Evolutionary conservation across 768 basidiomycete species (phyloP).

Genomic region (Suillus subaureus): DNA sequence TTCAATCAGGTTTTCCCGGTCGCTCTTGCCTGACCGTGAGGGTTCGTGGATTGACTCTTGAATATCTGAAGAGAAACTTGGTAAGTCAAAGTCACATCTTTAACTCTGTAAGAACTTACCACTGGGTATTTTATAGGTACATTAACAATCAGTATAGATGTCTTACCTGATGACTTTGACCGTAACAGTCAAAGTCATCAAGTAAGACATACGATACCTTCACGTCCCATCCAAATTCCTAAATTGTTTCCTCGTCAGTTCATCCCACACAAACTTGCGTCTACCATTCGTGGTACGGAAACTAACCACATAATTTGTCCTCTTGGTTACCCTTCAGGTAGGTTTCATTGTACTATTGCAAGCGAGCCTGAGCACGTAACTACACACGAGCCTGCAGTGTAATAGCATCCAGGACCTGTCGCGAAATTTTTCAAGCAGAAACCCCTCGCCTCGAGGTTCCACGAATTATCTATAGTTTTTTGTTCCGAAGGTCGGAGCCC

Average conservation of each 20-base stretch:
- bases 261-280: not conserved
- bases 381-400: not conserved
- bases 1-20: not conserved
- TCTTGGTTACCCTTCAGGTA: slow-evolving; percentile 15
- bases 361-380: slow-evolving; percentile 5
- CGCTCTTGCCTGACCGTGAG: not conserved
- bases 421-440: not conserved
- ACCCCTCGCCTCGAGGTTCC: slow-evolving; percentile 10
- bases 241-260: not conserved
- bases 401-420: not conserved
- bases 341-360: slow-evolving; percentile 20
- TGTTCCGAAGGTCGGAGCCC: slow-evolving; percentile 26
- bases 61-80: not conserved
- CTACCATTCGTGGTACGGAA: not conserved
- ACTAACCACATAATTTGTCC: slow-evolving; percentile 20
- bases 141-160: not conserved
- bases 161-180: no score
- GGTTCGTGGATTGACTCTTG: not conserved
- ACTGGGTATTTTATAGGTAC: not conserved
- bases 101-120: not conserved
- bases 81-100: slow-evolving; percentile 5
- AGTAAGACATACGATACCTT: not conserved
- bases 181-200: not conserved
- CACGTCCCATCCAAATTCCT: not conserved
- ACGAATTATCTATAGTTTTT: slow-evolving; percentile 26